phyloP scores from a whole-genome alignment of 331 rosid genomes.

The Pyrus hybrid region DNA sequence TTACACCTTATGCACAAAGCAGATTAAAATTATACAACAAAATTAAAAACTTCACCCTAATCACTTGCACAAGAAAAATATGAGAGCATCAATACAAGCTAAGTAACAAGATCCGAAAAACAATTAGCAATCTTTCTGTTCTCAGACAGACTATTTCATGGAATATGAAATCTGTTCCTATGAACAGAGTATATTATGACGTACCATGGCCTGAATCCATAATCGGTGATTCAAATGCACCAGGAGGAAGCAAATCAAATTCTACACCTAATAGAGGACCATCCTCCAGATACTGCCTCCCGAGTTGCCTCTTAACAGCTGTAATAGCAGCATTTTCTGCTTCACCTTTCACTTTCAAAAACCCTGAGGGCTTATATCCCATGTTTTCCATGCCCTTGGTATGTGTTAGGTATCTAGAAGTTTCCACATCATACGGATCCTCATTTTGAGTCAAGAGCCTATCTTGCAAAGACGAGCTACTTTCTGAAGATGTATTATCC shows the following conservation, averaged over 20 bases:
- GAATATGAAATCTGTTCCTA: background rate
- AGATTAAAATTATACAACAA: background rate
- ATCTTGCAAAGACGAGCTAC: slow-evolving; percentile 74
- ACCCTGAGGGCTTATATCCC: slow-evolving; percentile 88
- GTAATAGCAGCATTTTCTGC: slow-evolving; percentile 94
- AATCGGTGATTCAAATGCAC: slow-evolving; percentile 69
- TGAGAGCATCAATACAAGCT: background rate
- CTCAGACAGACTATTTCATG: slow-evolving; percentile 6
- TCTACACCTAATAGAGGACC: slow-evolving; percentile 86
- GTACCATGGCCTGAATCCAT: slow-evolving; percentile 58
- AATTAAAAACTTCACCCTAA: background rate
- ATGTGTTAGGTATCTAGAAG: slow-evolving; percentile 47
- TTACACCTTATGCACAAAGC: background rate
- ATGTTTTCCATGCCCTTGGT: slow-evolving; percentile 37
- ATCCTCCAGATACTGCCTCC: slow-evolving; percentile 61
- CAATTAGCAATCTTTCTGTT: background rate
- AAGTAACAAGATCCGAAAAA: slow-evolving; percentile 4
- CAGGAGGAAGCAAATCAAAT: slow-evolving; percentile 87
- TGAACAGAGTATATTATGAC: slow-evolving; percentile 5
- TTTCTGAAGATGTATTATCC: slow-evolving; percentile 84
- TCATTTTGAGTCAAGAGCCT: slow-evolving; percentile 53
- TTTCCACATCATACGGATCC: slow-evolving; percentile 53
- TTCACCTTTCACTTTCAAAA: slow-evolving; percentile 92
- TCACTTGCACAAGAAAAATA: background rate
- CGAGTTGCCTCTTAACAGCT: slow-evolving; percentile 90